Conservation (phyloP, 331 rosid species). For the Quercus lobata region DNA sequence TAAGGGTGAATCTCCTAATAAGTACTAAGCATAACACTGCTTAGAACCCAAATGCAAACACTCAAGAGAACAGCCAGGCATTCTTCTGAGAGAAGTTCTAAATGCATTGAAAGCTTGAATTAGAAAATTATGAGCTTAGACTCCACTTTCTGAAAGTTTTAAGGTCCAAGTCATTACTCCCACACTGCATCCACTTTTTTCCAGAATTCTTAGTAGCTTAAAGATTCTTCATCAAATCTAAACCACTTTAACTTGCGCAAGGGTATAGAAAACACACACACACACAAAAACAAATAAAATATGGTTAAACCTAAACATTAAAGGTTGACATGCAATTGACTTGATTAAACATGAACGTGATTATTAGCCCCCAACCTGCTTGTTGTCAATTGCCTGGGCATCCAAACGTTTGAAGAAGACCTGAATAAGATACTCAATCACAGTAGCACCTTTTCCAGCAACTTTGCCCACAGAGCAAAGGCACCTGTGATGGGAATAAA, state of each 20-base stretch:
- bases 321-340: neutral
- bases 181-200: neutral
- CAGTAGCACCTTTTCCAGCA: constrained; percentile 76
- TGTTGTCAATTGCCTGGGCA: constrained; percentile 62
- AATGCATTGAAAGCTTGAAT: neutral
- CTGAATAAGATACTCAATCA: constrained; percentile 84
- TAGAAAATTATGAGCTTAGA: neutral
- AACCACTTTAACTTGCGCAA: neutral
- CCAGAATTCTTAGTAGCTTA: neutral
- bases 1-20: no score
- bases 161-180: neutral
- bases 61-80: neutral
- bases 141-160: neutral
- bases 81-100: neutral
- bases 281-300: neutral
- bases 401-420: constrained; percentile 80
- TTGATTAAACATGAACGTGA: neutral
- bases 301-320: neutral
- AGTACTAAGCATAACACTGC: neutral
- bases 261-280: neutral
- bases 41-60: neutral
- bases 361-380: constrained; percentile 57
- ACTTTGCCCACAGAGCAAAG: constrained; percentile 82
- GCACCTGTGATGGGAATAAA: constrained; percentile 52
- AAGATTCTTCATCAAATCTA: neutral